These are phyloP conservation scores for Closterium sp. DNA, from an alignment of 139 green algal genomes.

Conservation along the genomic window DNA sequence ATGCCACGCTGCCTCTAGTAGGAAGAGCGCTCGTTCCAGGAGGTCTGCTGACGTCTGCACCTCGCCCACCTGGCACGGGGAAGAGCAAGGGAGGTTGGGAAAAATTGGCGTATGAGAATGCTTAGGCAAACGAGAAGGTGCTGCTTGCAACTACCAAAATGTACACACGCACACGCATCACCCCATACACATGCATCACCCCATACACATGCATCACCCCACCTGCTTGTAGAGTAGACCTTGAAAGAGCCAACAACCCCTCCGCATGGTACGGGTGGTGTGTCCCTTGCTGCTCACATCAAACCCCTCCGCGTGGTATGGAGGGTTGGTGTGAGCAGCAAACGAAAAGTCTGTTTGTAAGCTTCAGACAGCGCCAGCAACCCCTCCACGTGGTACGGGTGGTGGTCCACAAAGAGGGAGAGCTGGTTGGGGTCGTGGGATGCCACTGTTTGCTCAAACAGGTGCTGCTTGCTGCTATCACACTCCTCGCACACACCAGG, in stretches of 20 bases:
- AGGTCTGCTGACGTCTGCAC: slow-evolving; percentile 69
- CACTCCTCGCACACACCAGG: too few relatives aligned
- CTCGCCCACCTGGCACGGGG: too few relatives aligned
- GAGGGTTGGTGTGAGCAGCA: too few relatives aligned
- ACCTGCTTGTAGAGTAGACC: slow-evolving; percentile 42
- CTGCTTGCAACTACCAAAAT: too few relatives aligned
- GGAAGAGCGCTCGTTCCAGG: slow-evolving; percentile 66
- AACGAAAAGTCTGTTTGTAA: slow-evolving; percentile 46
- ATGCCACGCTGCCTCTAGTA: slow-evolving; percentile 81
- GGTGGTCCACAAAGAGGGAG: slow-evolving; percentile 63
- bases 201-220: too few relatives aligned
- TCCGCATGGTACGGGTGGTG: slow-evolving; percentile 87
- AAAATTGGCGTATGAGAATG: too few relatives aligned
- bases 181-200: too few relatives aligned
- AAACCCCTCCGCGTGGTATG: slow-evolving; percentile 88
- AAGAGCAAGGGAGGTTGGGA: too few relatives aligned
- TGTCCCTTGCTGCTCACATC: too few relatives aligned
- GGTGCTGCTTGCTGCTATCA: not conserved
- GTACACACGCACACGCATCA: too few relatives aligned
- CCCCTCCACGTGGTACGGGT: slow-evolving; percentile 86
- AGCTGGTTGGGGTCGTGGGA: slow-evolving; percentile 78
- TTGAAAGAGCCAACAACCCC: slow-evolving; percentile 82
- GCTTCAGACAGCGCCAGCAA: slow-evolving; percentile 84
- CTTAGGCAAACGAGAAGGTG: too few relatives aligned
- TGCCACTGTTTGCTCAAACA: slow-evolving; percentile 43